Evolutionary conservation across 345 rosid species (phyloP), one percentile per base, ranked within the genome.

Genomic region (Dimocarpus longan): DNA sequence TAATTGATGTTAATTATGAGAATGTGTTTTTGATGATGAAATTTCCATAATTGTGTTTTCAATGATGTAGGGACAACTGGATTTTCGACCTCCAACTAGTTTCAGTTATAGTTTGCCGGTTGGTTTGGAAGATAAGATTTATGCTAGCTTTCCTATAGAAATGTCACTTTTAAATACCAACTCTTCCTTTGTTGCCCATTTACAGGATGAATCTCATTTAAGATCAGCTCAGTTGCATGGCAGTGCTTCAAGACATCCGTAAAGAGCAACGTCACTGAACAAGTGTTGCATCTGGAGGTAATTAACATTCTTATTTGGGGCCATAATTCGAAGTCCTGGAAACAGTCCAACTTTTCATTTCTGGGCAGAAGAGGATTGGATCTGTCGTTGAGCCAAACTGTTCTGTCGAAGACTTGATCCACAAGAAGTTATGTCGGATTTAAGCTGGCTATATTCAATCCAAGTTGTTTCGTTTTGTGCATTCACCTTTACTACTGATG

Each of bases 41-140:
- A 54, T 62, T 77, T 64, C 67, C 67, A 28, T 39, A 32, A 66
- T 66, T 22, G 6, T 48, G 15, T 37, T 71, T 68, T 48, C 52
- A 43, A 80, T 73, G 71, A 42, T 82, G 56, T 40, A 89, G 91
- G 88, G 86, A 52, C 88, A 84, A 68, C 70, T 84, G 67, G 91
- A 89, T 82, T 89, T 84, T 73, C 88, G 91, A 73, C 76, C 83
- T 79, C 85, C 87, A 16, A 57, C 81, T 21, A 59, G 74, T 80
- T 89, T 82, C 80, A 73, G 81, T 80, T 87, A 84, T 77, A 74
- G 80, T 76, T 80, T 87, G 82, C 90, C 82, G 90, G 91, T 88
- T 80, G 66, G 75, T 39, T 54, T 73, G 21, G 10, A n/a, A 66
- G 57, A 78, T 39, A 42, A 18, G 66, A 44, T 48, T 15, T 52